Conservation (phyloP, 352 stramenopile species). For the Globisporangium polare region DNA sequence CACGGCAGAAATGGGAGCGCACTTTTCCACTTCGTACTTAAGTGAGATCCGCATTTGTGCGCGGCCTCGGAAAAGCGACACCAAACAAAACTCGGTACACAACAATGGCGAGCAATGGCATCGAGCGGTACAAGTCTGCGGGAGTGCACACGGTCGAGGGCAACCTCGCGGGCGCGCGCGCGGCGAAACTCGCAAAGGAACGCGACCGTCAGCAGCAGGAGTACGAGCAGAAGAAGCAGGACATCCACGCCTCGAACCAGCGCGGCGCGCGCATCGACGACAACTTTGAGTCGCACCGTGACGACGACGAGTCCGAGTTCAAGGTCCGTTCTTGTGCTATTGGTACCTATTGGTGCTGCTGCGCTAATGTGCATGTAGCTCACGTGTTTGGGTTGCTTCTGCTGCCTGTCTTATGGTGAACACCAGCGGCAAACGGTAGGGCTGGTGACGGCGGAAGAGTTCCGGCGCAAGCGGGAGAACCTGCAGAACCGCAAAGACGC, state of each 20-base stretch:
- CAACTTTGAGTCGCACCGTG: conserved; percentile 87
- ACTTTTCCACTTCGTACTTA: conserved; percentile 26
- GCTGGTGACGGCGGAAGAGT: conserved; percentile 94
- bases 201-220: conserved; percentile 91
- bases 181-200: conserved; percentile 89
- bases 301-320: conserved; percentile 81
- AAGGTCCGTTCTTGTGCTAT: conserved; percentile 43
- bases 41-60: not conserved
- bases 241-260: conserved; percentile 83
- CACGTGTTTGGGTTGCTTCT: not conserved
- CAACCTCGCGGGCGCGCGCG: conserved; percentile 90
- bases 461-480: conserved; percentile 85
- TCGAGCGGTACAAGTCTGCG: conserved; percentile 77
- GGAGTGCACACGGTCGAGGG: conserved; percentile 97
- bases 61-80: no score
- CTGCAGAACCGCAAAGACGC: conserved; percentile 43
- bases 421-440: conserved; percentile 81
- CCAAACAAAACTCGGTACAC: not conserved
- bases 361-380: not conserved
- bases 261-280: conserved; percentile 86
- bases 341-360: not conserved
- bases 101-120: conserved; percentile 42
- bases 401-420: not conserved
- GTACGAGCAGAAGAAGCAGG: conserved; percentile 91
- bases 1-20: not conserved